Evolutionary conservation across 2,329 filamentous ascomycete genomes (phyloP).

Genomic region (Fonsecaea nubica): DNA sequence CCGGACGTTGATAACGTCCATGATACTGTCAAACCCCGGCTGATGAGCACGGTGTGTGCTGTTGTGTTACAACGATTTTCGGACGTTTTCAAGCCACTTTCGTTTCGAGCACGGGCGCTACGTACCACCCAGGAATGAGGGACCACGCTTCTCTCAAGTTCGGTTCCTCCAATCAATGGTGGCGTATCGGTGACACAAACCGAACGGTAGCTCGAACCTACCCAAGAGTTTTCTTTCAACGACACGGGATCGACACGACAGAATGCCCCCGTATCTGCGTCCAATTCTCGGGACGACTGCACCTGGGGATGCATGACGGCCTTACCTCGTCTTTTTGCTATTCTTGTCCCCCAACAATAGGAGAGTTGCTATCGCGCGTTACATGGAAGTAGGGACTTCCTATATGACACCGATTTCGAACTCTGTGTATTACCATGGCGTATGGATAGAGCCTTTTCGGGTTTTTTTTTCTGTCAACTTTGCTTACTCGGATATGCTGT

Average conservation of each 20-base stretch:
- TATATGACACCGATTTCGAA: neutral
- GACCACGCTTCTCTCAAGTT: slow-evolving; percentile 5
- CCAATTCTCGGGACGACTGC: slow-evolving; percentile 1
- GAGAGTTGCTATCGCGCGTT: neutral
- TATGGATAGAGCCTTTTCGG: neutral
- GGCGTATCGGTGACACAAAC: slow-evolving; percentile 1
- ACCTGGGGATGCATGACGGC: slow-evolving; percentile 9
- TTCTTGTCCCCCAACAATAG: neutral
- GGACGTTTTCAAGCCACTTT: slow-evolving; percentile 22
- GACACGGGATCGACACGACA: neutral
- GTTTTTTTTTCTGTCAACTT: neutral
- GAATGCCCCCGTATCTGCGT: neutral
- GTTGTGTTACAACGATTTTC: slow-evolving; percentile 21
- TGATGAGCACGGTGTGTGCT: slow-evolving; percentile 12
- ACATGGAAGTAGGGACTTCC: neutral
- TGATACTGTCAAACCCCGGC: neutral
- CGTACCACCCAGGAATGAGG: slow-evolving; percentile 2
- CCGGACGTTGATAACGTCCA: slow-evolving; percentile 1
- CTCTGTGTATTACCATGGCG: neutral
- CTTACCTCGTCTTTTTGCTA: neutral
- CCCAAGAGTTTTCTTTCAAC: slow-evolving; percentile 3
- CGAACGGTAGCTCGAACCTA: neutral
- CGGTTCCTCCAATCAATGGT: slow-evolving; percentile 16
- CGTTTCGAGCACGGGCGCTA: neutral
- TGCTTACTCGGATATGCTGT: neutral